phyloP scores from a whole-genome alignment of 768 basidiomycete genomes.

The Rossbeevera mucosa region DNA sequence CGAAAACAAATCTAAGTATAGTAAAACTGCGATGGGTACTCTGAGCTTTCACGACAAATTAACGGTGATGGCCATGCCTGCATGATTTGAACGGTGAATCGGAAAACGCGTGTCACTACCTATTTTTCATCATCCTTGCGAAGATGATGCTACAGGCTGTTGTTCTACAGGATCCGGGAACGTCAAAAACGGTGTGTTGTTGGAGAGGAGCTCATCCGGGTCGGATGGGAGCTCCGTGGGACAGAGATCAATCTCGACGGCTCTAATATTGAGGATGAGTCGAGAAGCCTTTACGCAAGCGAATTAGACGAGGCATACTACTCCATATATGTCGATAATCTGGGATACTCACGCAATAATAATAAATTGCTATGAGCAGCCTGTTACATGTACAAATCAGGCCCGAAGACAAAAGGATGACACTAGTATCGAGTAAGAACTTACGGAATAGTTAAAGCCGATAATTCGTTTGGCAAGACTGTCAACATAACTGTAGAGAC shows the following conservation, averaged over 20 bases:
- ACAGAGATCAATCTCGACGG: not conserved
- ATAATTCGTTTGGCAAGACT: slow-evolving; percentile 10
- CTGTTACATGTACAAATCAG: slow-evolving; percentile 11
- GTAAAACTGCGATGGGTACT: not conserved
- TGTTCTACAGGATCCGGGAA: slow-evolving; percentile 2
- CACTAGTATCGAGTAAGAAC: not conserved
- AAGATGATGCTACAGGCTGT: slow-evolving; percentile 10
- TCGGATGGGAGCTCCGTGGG: slow-evolving; percentile 3
- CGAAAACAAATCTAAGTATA: not conserved
- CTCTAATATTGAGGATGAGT: slow-evolving; percentile 19
- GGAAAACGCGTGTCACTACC: not conserved
- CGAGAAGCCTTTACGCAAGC: slow-evolving; percentile 13
- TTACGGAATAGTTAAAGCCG: slow-evolving; percentile 14
- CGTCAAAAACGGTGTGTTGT: not conserved
- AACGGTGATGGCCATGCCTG: not conserved
- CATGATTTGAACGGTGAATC: not conserved
- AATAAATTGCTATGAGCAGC: slow-evolving; percentile 14
- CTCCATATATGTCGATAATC: not conserved
- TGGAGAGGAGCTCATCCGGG: slow-evolving; percentile 2
- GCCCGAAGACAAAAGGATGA: not conserved
- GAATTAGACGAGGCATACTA: not conserved
- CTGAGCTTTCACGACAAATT: not conserved
- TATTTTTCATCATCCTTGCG: not conserved
- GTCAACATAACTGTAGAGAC: slow-evolving; percentile 14
- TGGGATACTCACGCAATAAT: slow-evolving; percentile 17